phyloP scores from a whole-genome alignment of 805 yeast genomes.

The Candida schatavii region DNA sequence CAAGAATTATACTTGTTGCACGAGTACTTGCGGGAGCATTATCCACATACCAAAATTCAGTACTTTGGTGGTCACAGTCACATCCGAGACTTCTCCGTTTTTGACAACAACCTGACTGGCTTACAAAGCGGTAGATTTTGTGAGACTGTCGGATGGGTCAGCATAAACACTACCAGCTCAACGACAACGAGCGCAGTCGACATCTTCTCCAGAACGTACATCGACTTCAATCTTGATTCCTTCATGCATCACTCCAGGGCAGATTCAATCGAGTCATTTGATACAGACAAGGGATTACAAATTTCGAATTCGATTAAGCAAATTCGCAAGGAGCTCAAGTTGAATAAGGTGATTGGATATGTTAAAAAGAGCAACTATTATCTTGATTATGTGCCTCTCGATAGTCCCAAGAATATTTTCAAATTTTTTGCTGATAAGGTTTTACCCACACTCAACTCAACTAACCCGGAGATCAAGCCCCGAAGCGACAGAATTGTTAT shows the following conservation, averaged over 20 bases:
- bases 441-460: constrained; percentile 45
- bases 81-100: constrained; percentile 73
- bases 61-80: constrained; percentile 96
- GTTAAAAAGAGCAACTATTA: constrained; percentile 62
- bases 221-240: constrained; percentile 77
- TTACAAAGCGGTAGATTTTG: constrained; percentile 92
- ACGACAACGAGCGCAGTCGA: constrained; percentile 6
- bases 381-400: constrained; percentile 62
- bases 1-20: constrained; percentile 50
- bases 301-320: constrained; percentile 44
- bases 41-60: constrained; percentile 67
- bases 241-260: constrained; percentile 60
- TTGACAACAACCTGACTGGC: constrained; percentile 68
- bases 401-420: constrained; percentile 49
- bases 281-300: constrained; percentile 52
- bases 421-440: constrained; percentile 56
- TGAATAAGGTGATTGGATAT: constrained; percentile 58
- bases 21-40: constrained; percentile 48
- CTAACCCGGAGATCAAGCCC: constrained; percentile 4
- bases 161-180: constrained; percentile 39
- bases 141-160: constrained; percentile 89
- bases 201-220: constrained; percentile 58
- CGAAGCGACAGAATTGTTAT: constrained; percentile 45
- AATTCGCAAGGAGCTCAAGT: constrained; percentile 46
- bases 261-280: constrained; percentile 32